Percentiles rank a stretch among this genome's conserved stretches.
Conservation (phyloP, 225 moss, liverwort and hornwort species). For the Rhytidiadelphus loreus region DNA sequence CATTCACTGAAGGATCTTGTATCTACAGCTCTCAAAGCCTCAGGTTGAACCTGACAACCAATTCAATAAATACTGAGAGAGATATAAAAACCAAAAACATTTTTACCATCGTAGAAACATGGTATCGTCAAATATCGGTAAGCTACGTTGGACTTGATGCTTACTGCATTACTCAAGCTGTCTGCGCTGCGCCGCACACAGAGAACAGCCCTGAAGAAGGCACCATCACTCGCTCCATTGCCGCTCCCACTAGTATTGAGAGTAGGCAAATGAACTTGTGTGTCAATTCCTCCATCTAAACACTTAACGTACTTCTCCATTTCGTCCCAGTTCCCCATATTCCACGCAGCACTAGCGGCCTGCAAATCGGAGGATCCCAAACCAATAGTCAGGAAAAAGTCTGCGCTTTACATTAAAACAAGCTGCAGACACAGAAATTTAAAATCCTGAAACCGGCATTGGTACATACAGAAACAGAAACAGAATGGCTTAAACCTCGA, state of each 20-base stretch:
- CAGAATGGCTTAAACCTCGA: neutral
- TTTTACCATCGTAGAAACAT: neutral
- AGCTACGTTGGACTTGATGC: neutral
- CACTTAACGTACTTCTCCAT: constrained; percentile 80
- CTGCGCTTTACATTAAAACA: neutral
- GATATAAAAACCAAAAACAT: neutral
- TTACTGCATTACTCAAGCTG: constrained; percentile 30
- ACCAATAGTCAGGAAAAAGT: neutral
- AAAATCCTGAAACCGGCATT: neutral
- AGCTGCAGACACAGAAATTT: neutral
- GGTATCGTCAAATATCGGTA: neutral
- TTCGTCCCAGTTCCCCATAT: constrained; percentile 97
- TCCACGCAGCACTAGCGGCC: constrained; percentile 99
- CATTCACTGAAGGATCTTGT: constrained; percentile 35
- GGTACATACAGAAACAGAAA: neutral
- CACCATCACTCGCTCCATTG: constrained; percentile 97
- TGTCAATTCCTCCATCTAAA: constrained; percentile 71
- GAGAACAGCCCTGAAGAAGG: constrained; percentile 92
- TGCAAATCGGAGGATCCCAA: constrained; percentile 17
- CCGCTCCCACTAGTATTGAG: constrained; percentile 81
- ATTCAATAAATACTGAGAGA: neutral
- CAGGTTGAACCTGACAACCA: constrained; percentile 23
- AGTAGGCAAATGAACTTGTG: constrained; percentile 75
- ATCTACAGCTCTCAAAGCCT: neutral
- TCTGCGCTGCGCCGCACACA: constrained; percentile 61